Evolutionary conservation across 73 alveolate genomes (phyloP), one percentile per base, ranked within the genome.

Genomic region (Halteria grandinella): DNA sequence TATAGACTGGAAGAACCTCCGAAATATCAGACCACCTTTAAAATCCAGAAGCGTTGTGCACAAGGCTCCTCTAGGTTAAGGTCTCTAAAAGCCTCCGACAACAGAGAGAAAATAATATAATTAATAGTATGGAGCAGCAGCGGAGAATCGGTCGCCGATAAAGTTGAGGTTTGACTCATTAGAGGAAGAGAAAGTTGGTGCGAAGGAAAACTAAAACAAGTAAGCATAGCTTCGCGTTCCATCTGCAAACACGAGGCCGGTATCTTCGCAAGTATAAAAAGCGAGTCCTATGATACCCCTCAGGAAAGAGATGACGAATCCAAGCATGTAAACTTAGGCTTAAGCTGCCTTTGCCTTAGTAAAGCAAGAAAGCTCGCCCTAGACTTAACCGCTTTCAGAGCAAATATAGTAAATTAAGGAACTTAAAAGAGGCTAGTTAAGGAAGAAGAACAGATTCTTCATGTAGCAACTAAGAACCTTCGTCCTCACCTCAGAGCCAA

Each of bases 401-500:
- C 8, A 40, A 45, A 15, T 60, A 49, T 33, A 7, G 43, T 36
- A 34, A 39, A 60, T 60, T 23, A 44, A 25, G 32, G 87, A 83
- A 48, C 7, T 74, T 34, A 69, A 59, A 39, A 14, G 69, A 1
- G 92, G 92, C 11, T 23, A 15, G 21, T 32, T 83, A 0, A 73
- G 32, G 78, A 83, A 83, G 66, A 58, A 81, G 47, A 83, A 83
- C 40, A 29, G 69, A 21, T 83, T 74, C 74, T 50, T 40, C 36
- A 74, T 83, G 82, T 54, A 73, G 29, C 69, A 83, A 45, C 45
- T n/a, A 12, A 45, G 92, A 24, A 58, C 39, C 7, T 83, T 83
- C 50, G 49, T 83, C 1, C 84, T 83, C 29, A 83, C 92, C 5
- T 31, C 36, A n/a, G 83, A 83, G 63, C 92, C 92, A n/a, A 45